Conservation (phyloP, 306 rosid genomes). For the Mimosa bimucronata region DNA sequence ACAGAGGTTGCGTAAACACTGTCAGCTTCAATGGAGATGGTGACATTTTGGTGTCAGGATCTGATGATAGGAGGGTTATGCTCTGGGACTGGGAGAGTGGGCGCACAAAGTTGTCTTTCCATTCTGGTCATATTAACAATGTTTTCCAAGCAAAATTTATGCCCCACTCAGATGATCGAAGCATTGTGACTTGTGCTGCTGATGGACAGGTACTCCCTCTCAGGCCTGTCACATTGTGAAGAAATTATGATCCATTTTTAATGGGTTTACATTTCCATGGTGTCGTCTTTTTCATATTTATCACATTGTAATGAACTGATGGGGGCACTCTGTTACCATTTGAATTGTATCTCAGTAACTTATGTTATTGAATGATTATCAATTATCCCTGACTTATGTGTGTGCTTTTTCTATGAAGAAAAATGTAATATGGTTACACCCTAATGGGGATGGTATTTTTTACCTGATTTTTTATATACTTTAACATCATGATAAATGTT, state of each 20-base stretch:
- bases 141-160: slow-evolving; percentile 91
- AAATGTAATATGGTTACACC: slow-evolving; percentile 1
- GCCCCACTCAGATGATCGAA: slow-evolving; percentile 77
- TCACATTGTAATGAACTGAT: slow-evolving; percentile 1
- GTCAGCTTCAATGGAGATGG: slow-evolving; percentile 82
- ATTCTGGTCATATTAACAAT: slow-evolving; percentile 78
- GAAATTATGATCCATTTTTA: slow-evolving; percentile 8
- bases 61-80: slow-evolving; percentile 82
- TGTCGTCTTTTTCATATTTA: neutral
- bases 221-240: slow-evolving; percentile 1
- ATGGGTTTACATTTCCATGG: neutral
- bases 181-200: slow-evolving; percentile 89
- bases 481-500: neutral
- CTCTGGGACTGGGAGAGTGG: slow-evolving; percentile 94
- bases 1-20: slow-evolving; percentile 93
- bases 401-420: neutral
- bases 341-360: neutral
- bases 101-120: slow-evolving; percentile 52
- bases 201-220: slow-evolving; percentile 80
- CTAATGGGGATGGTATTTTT: neutral
- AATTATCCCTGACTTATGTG: neutral
- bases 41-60: slow-evolving; percentile 79
- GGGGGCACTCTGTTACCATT: neutral
- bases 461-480: neutral
- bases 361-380: neutral